Evolutionary conservation across 495 filamentous ascomycete genomes (phyloP).

Genomic region (Penicillium simplicissimum): DNA sequence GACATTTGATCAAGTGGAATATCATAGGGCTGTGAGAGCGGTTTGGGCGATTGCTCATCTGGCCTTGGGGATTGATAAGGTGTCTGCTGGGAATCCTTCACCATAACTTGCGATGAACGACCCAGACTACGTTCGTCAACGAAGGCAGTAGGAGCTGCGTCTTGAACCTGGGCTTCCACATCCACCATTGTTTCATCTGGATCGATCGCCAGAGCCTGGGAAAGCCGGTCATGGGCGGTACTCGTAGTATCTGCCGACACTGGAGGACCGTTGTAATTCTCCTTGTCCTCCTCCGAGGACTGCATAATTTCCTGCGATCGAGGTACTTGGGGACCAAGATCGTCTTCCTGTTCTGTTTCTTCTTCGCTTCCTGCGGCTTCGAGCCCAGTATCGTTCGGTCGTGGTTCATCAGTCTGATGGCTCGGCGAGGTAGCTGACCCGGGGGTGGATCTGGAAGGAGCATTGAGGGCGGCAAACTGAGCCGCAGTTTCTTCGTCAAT

Average conservation of each 20-base stretch:
- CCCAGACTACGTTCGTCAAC: slow-evolving; percentile 13
- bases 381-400: slow-evolving; percentile 11
- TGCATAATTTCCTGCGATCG: slow-evolving; percentile 30
- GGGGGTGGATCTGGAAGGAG: slow-evolving; percentile 32
- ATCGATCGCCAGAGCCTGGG: slow-evolving; percentile 42
- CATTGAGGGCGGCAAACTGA: slow-evolving; percentile 44
- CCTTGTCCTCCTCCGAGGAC: slow-evolving; percentile 52
- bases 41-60: neutral
- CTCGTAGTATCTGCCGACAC: slow-evolving; percentile 30
- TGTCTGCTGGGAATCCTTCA: slow-evolving; percentile 53
- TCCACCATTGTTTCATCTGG: slow-evolving; percentile 11
- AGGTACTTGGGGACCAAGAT: slow-evolving; percentile 27
- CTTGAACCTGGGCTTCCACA: neutral
- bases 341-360: slow-evolving; percentile 55
- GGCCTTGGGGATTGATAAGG: slow-evolving; percentile 23
- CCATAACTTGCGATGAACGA: slow-evolving; percentile 41
- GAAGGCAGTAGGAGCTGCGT: slow-evolving; percentile 9
- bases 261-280: slow-evolving; percentile 42
- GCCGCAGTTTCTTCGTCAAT: slow-evolving; percentile 40
- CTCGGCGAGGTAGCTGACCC: slow-evolving; percentile 10
- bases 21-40: slow-evolving; percentile 5
- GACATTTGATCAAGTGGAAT: slow-evolving; percentile 22
- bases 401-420: neutral
- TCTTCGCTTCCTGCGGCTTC: slow-evolving; percentile 46
- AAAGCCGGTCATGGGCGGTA: slow-evolving; percentile 43